Base-by-base conservation (phyloP, 78 protist genomes). In the Tieghemostelium lacteum region DNA sequence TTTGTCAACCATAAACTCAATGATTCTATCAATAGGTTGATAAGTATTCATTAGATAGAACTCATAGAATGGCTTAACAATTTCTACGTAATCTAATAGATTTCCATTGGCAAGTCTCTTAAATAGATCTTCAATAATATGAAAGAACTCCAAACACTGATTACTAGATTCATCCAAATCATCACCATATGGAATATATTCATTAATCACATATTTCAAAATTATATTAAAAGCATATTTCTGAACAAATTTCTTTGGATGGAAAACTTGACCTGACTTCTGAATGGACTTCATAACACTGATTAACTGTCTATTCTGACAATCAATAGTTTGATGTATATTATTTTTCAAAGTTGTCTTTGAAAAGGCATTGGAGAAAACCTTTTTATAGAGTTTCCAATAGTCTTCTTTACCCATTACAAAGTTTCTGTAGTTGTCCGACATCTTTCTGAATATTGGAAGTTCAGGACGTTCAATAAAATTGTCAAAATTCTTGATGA, bases 181-280 rank as follows among this genome's bases (percentile, higher is more conserved):
- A 36, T 78, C 75, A 12, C 65, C 88, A 24, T 31, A 28, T 6
- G 74, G 34, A 28, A 78, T 78, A 1, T 64, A 42, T 34, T 78
- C 37, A 50, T 65, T 64, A 65, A 78, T 49, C 54, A 78, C 24
- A 8, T 65, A 3, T 17, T 69, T 61, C 34, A 69, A 65, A 17
- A 78, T 28, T 36, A 78, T 28, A 66, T 78, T 78, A 7, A 78
- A 2, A 24, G 39, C 75, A 66, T 37, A 78, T 55, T 36, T 78
- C 50, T 72, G 50, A 3, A 65, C 33, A 52, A 57, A 76, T 64
- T 33, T 49, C 20, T 65, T 62, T 29, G 73, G 70, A n/a, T n/a
- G n/a, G n/a, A n/a, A n/a, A n/a, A n/a, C n/a, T n/a, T n/a, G n/a
- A n/a, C n/a, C n/a, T n/a, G n/a, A n/a, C n/a, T n/a, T n/a, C n/a